Conservation (phyloP, 192 early-diverging fungal species). For the Diversispora eburnea region DNA sequence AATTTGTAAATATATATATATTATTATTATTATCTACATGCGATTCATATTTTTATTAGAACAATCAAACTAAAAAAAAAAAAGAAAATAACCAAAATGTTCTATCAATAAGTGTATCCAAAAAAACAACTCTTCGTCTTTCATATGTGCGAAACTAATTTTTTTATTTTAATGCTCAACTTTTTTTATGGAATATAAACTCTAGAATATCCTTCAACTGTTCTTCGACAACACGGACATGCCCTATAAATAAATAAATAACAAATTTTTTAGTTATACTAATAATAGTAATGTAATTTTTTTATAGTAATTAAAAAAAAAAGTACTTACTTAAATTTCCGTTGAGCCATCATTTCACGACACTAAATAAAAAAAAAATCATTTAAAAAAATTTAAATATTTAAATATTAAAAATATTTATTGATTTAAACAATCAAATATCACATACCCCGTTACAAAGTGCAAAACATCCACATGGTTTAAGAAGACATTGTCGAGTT, state of each 20-base stretch:
- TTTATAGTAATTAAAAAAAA: not conserved
- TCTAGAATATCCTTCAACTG: constrained; percentile 26
- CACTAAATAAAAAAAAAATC: not conserved
- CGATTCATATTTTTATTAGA: too few species aligned
- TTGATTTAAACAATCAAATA: not conserved
- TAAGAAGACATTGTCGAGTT: constrained; percentile 25
- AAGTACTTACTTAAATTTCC: constrained; percentile 8
- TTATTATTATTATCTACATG: too few species aligned
- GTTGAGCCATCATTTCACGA: constrained; percentile 25
- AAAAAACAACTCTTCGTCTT: too few species aligned
- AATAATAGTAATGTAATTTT: not conserved
- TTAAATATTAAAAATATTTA: not conserved
- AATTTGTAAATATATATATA: too few species aligned
- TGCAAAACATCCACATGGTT: constrained; percentile 26
- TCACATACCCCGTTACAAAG: constrained; percentile 8
- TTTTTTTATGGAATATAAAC: constrained; percentile 19
- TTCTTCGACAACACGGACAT: constrained; percentile 26
- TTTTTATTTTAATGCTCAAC: not conserved
- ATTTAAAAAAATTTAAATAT: not conserved
- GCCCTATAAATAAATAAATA: not conserved
- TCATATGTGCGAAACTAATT: too few species aligned
- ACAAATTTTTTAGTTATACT: too few species aligned
- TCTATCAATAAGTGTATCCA: too few species aligned
- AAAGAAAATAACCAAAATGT: not conserved
- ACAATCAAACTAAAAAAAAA: not conserved